Evolutionary conservation across 2,329 filamentous ascomycete genomes (phyloP).

Genomic region (Diaporthe sp.): DNA sequence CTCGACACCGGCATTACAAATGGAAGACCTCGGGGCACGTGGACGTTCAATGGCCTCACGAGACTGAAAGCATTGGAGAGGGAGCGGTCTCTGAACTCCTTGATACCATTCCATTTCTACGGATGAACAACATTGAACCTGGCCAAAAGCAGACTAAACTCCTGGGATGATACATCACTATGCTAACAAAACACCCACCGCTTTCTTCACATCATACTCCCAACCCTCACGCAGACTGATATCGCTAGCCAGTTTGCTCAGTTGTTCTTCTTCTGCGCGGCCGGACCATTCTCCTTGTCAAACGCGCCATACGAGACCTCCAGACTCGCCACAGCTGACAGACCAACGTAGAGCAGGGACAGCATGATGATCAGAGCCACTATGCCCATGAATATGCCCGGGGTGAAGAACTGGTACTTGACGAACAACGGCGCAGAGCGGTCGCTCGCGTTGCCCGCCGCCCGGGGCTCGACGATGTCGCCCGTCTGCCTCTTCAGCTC

Average conservation of each 20-base stretch:
- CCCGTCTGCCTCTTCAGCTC: constrained; percentile 77
- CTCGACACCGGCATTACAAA: not conserved
- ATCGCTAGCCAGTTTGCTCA: not conserved
- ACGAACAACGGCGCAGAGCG: constrained; percentile 76
- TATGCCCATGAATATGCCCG: constrained; percentile 93
- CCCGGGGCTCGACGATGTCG: constrained; percentile 48
- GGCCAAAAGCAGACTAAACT: constrained; percentile 21
- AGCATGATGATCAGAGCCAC: constrained; percentile 79
- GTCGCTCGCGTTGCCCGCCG: constrained; percentile 58
- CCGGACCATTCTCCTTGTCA: constrained; percentile 94
- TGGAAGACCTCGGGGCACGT: not conserved
- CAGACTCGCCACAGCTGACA: constrained; percentile 82
- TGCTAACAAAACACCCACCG: constrained; percentile 17
- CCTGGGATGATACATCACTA: constrained; percentile 18
- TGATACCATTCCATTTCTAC: constrained; percentile 17
- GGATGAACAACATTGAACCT: constrained; percentile 3
- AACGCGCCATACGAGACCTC: constrained; percentile 95
- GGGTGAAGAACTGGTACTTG: constrained; percentile 94
- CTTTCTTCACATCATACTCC: not conserved
- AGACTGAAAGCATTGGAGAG: not conserved
- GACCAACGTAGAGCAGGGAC: constrained; percentile 82
- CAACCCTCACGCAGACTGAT: constrained; percentile 52
- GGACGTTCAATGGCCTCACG: not conserved
- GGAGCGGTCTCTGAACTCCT: not conserved
- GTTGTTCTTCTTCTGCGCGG: constrained; percentile 83